A percentile compares a stretch with the other conserved stretches of the same genome.
Conservation (phyloP, 202 grass and related monocot species). For the Digitaria exilis region DNA sequence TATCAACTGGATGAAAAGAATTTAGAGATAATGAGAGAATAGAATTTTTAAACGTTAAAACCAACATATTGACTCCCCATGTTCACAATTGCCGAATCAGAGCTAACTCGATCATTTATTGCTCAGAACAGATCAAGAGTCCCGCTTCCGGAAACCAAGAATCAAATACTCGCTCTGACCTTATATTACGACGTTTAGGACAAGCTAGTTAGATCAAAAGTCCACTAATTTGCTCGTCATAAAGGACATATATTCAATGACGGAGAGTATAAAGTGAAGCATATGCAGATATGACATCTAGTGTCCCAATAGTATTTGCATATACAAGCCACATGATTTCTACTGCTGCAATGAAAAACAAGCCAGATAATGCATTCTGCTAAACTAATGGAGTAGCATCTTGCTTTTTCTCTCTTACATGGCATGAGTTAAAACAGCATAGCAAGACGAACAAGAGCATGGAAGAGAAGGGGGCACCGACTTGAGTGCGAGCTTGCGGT, state of each 20-base stretch:
- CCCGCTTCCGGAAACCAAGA: not conserved
- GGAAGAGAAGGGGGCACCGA: conserved; percentile 13
- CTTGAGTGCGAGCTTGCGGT: conserved; percentile 98
- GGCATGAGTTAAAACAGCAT: not conserved
- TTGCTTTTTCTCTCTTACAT: not conserved
- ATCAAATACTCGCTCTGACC: no score
- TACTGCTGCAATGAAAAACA: not conserved
- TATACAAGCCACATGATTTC: not conserved
- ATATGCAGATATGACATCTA: not conserved
- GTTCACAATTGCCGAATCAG: not conserved
- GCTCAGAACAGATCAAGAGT: not conserved
- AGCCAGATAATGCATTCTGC: not conserved
- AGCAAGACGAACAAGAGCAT: not conserved
- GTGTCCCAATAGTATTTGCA: not conserved
- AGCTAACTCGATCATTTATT: not conserved
- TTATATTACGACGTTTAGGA: no score
- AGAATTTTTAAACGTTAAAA: not conserved
- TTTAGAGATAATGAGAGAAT: conserved; percentile 4
- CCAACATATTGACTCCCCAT: not conserved
- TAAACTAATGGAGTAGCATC: not conserved
- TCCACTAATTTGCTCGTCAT: no score
- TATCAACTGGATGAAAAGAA: not conserved
- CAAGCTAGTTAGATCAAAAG: no score
- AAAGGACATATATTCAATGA: no score
- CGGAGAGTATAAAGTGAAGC: conserved; percentile 37